Percentiles rank a stretch among this genome's conserved stretches.
phyloP scores from a whole-genome alignment of 75 land plant species.

The Selaginella tamariscina region DNA sequence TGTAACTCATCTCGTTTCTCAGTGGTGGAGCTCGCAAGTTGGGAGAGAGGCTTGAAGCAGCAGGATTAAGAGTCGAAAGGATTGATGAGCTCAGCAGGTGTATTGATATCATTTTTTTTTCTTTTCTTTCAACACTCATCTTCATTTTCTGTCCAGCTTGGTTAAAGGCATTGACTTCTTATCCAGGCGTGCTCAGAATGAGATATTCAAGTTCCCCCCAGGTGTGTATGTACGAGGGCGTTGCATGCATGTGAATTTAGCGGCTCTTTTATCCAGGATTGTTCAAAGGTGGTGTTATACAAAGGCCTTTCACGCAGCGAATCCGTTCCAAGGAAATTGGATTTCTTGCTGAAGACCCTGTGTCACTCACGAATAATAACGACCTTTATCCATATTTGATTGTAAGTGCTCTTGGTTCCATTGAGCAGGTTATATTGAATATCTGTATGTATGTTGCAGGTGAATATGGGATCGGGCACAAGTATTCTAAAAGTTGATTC shows the following conservation, averaged over 20 bases:
- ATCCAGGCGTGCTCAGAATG: conserved; percentile 23
- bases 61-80: too few species aligned
- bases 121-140: too few species aligned
- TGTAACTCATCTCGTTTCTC: too few species aligned
- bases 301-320: conserved; percentile 21
- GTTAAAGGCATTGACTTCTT: conserved; percentile 32
- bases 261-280: conserved; percentile 10
- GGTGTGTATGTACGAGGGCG: not conserved
- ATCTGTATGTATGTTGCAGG: conserved; percentile 19
- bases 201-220: conserved; percentile 26
- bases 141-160: too few species aligned
- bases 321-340: conserved; percentile 9
- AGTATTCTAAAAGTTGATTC: conserved; percentile 33
- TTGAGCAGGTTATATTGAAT: not conserved
- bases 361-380: conserved; percentile 13
- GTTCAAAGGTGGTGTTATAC: conserved; percentile 29
- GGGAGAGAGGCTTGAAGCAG: too few species aligned
- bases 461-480: conserved; percentile 42
- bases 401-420: conserved; percentile 14
- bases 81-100: too few species aligned
- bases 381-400: conserved; percentile 33
- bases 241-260: not conserved
- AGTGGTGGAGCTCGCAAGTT: too few species aligned
- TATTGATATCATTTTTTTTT: too few species aligned
- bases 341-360: conserved; percentile 11